phyloP scores from a whole-genome alignment of 176 grass and related monocot genomes.

The Urochloa ruziziensis region DNA sequence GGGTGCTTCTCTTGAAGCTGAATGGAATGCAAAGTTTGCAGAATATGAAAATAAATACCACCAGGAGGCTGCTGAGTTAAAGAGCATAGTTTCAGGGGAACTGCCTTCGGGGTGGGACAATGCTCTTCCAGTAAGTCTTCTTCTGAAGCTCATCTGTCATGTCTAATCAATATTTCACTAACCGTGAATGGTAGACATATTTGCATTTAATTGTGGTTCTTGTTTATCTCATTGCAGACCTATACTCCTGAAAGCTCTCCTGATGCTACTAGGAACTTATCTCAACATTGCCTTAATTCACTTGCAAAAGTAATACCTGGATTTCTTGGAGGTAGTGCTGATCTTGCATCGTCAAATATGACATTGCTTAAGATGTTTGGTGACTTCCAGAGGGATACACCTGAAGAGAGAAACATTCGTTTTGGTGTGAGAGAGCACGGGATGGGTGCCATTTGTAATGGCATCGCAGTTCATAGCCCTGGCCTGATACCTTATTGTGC shows the following conservation, averaged over 20 bases:
- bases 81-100: constrained; percentile 46
- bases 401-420: constrained; percentile 53
- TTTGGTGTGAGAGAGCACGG: constrained; percentile 59
- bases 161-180: not conserved
- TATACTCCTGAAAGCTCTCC: constrained; percentile 32
- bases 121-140: constrained; percentile 40
- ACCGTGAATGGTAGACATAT: not conserved
- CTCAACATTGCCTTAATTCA: constrained; percentile 51
- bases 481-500: constrained; percentile 60
- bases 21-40: constrained; percentile 53
- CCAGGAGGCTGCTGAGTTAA: constrained; percentile 37
- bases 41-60: constrained; percentile 62
- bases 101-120: constrained; percentile 40
- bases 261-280: constrained; percentile 62
- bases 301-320: constrained; percentile 64
- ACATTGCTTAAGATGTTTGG: constrained; percentile 58
- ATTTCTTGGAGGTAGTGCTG: constrained; percentile 59
- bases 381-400: constrained; percentile 59
- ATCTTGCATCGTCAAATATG: constrained; percentile 67
- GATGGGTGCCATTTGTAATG: constrained; percentile 63
- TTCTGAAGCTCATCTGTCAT: not conserved
- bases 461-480: constrained; percentile 51
- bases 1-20: constrained; percentile 53
- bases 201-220: not conserved
- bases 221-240: constrained; percentile 11